Evolutionary conservation across 306 rosid species (phyloP), one percentile per base, ranked within the genome.

Genomic region (Cicer bijugum): DNA sequence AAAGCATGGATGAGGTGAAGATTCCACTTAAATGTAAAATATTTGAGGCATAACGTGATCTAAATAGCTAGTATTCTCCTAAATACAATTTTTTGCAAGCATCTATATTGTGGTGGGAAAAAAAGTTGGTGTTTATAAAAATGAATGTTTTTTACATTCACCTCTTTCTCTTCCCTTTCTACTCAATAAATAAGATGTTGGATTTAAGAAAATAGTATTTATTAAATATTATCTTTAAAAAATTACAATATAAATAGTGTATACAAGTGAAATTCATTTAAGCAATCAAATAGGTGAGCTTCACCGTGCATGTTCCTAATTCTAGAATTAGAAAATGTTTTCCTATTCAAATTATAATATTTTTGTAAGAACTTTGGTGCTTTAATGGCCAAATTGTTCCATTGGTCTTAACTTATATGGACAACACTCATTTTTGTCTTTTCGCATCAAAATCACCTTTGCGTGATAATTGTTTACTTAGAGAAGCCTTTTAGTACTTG

Each of bases 1-100:
- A 23, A 47, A 47, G 4, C 28, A 58, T 68, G 73, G 35, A 50
- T 68, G 60, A 48, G 60, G 60, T 8, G 46, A 48, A 68, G 73
- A 68, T 68, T 67, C 61, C 74, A 69, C 45, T 69, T 1, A 69
- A 50, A 45, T 45, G 42, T 7, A 4, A 44, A 44, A 44, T 19
- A 17, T 44, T 66, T 62, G 1, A 16, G 55, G 69, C 3, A 37
- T 5, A 52, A 52, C 9, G 11, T 7, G 19, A 16, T 55, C 12
- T 58, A 4, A 2, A 23, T 23, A 23, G 33, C 33, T 2, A 23
- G 33, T 23, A 23, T 23, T 23, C 33, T 23, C 33, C 33, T 23
- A 23, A 23, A 23, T 23, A 23, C 33, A 23, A 23, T 23, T 23
- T 23, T 2, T 23, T 23, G 33, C 33, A 23, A 23, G 3, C 33